Conservation (phyloP, 1,284 basidiomycete species). For the Athelia psychrophila region DNA sequence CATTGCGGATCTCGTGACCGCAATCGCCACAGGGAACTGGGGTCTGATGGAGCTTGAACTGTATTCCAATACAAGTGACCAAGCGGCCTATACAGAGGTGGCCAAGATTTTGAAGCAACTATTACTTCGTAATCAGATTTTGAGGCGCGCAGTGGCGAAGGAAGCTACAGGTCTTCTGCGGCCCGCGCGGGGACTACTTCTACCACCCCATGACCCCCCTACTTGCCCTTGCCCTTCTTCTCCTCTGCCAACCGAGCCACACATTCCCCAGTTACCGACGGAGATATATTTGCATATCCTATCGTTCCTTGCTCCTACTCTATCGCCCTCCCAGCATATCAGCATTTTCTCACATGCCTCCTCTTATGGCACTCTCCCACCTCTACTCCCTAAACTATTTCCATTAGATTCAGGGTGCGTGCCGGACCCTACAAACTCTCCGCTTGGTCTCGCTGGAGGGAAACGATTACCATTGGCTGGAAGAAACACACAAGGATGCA, state of each 20-base stretch:
- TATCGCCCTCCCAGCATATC: conserved; percentile 54
- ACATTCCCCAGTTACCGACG: conserved; percentile 47
- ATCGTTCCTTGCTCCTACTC: conserved; percentile 52
- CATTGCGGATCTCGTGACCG: conserved; percentile 42
- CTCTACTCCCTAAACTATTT: conserved; percentile 32
- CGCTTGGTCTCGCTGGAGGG: conserved; percentile 10
- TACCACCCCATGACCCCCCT: conserved; percentile 22
- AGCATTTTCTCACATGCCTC: conserved; percentile 57
- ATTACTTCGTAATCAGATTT: conserved; percentile 45
- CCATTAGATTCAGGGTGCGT: conserved; percentile 18
- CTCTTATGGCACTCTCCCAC: conserved; percentile 52
- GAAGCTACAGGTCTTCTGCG: conserved; percentile 52
- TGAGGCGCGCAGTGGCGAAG: conserved; percentile 41
- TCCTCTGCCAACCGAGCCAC: conserved; percentile 6
- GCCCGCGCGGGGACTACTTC: conserved; percentile 48
- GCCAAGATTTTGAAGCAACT: conserved; percentile 37
- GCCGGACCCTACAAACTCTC: conserved; percentile 30
- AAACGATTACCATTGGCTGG: conserved; percentile 18
- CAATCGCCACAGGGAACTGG: conserved; percentile 48
- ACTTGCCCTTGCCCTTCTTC: conserved; percentile 13
- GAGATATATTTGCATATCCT: conserved; percentile 62
- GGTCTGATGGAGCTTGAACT: conserved; percentile 47
- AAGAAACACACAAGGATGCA: conserved; percentile 21
- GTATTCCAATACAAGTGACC: conserved; percentile 41
- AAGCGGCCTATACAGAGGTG: conserved; percentile 19